phyloP scores from a whole-genome alignment of 768 basidiomycete species.

The Tylopilus balloui region DNA sequence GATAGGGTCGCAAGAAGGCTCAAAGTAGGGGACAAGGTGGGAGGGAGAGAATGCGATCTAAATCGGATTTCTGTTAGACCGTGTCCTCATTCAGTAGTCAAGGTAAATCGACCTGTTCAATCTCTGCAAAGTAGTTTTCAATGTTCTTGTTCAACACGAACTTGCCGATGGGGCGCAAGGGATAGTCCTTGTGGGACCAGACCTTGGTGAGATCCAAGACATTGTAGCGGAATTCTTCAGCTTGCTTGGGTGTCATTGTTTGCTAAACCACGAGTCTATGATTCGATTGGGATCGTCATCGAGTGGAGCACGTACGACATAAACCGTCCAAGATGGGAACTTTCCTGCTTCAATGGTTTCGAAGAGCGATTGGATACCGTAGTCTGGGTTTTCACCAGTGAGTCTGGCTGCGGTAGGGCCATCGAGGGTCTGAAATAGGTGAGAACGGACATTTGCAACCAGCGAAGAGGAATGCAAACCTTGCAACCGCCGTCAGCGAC shows the following conservation, averaged over 20 bases:
- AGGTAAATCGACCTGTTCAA: constrained; percentile 70
- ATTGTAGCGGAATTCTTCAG: constrained; percentile 87
- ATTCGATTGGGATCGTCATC: neutral
- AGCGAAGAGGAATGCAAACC: constrained; percentile 33
- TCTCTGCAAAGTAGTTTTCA: constrained; percentile 90
- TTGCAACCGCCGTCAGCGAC: constrained; percentile 78
- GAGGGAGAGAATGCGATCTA: constrained; percentile 84
- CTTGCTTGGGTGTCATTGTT: constrained; percentile 91
- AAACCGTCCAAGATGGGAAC: constrained; percentile 86
- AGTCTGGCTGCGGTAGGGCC: constrained; percentile 59
- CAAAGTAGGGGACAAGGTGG: constrained; percentile 83
- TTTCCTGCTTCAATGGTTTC: constrained; percentile 78
- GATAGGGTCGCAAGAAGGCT: constrained; percentile 88
- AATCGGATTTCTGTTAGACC: constrained; percentile 2
- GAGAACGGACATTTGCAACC: neutral
- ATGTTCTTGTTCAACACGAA: constrained; percentile 75
- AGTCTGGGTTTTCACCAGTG: constrained; percentile 78
- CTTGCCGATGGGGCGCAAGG: constrained; percentile 85
- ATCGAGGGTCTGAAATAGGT: constrained; percentile 56
- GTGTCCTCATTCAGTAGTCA: constrained; percentile 18
- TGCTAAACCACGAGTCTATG: constrained; percentile 44
- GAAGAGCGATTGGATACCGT: constrained; percentile 73
- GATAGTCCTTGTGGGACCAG: constrained; percentile 85
- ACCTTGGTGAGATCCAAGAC: constrained; percentile 88
- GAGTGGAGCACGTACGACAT: constrained; percentile 50